phyloP scores from a whole-genome alignment of 75 land plant species.

The Isoetes taiwanensis region DNA sequence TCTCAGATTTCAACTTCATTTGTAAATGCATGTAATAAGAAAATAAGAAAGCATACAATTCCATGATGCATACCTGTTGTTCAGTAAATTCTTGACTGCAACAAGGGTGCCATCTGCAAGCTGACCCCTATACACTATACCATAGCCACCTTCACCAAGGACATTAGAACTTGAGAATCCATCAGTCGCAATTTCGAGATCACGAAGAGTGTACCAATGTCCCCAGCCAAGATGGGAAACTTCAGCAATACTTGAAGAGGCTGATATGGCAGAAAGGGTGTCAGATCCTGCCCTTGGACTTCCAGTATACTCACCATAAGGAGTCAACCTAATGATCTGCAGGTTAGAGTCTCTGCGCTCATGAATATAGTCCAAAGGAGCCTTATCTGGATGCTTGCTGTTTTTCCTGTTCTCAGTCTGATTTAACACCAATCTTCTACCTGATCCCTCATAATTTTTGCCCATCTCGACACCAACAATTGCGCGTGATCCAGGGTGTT shows the following conservation, averaged over 20 bases:
- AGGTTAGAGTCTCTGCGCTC: not conserved
- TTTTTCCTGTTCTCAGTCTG: not conserved
- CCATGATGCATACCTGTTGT: conserved; percentile 45
- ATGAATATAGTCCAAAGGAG: not conserved
- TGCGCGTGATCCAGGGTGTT: not conserved
- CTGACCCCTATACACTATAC: conserved; percentile 50
- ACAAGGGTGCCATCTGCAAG: conserved; percentile 52
- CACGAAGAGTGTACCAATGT: conserved; percentile 75
- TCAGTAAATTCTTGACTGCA: conserved; percentile 64
- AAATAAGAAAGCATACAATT: conserved; percentile 1
- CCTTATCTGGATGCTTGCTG: too few species aligned
- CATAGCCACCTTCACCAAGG: conserved; percentile 76
- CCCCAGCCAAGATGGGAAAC: conserved; percentile 76
- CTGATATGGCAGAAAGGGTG: conserved; percentile 23
- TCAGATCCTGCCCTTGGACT: conserved; percentile 8
- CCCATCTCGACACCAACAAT: conserved; percentile 1
- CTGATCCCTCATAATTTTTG: not conserved
- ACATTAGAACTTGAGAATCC: conserved; percentile 50
- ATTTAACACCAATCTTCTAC: not conserved
- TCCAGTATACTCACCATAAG: not conserved
- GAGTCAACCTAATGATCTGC: not conserved
- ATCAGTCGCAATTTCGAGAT: conserved; percentile 56
- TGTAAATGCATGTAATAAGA: not conserved
- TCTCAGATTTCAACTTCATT: not conserved
- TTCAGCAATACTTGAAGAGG: conserved; percentile 37